These are phyloP conservation scores for Dinochytrium kinnereticum DNA, from an alignment of 371 early-diverging fungal genomes.

Conservation along the genomic window DNA sequence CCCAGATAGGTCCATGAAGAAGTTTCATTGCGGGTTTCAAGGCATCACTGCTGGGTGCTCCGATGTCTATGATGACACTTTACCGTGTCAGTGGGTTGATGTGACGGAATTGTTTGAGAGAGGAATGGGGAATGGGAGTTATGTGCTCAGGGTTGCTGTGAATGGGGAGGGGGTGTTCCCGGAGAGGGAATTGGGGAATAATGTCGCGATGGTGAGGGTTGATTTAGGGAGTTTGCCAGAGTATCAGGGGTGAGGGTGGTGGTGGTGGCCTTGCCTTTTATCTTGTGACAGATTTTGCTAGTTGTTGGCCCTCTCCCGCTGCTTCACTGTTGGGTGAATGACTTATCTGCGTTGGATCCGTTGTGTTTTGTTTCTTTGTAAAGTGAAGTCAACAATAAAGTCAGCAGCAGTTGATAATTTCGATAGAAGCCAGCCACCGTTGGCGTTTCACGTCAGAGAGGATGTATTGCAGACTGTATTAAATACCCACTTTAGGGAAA, in stretches of 20 bases:
- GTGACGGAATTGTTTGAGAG: slow-evolving; percentile 21
- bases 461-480: too few relatives aligned
- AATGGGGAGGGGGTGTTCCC: slow-evolving; percentile 40
- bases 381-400: too few relatives aligned
- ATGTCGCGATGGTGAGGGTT: slow-evolving; percentile 14
- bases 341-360: too few relatives aligned
- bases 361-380: too few relatives aligned
- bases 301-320: too few relatives aligned
- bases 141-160: slow-evolving; percentile 34
- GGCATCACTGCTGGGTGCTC: slow-evolving; percentile 40
- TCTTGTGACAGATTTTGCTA: too few relatives aligned
- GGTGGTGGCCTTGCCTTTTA: too few relatives aligned
- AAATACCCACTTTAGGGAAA: too few relatives aligned
- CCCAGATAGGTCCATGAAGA: slow-evolving; percentile 9
- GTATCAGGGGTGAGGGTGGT: not conserved
- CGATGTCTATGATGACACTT: slow-evolving; percentile 41
- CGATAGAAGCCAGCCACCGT: too few relatives aligned
- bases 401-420: too few relatives aligned
- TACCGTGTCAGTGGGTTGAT: slow-evolving; percentile 40
- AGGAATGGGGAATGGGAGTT: not conserved
- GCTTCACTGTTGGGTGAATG: too few relatives aligned
- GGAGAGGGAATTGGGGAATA: slow-evolving; percentile 19
- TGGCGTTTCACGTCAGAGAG: too few relatives aligned
- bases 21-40: slow-evolving; percentile 42
- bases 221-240: slow-evolving; percentile 6